Evolutionary conservation across 2,329 filamentous ascomycete genomes (phyloP).

Genomic region (Coniochaeta sp.): DNA sequence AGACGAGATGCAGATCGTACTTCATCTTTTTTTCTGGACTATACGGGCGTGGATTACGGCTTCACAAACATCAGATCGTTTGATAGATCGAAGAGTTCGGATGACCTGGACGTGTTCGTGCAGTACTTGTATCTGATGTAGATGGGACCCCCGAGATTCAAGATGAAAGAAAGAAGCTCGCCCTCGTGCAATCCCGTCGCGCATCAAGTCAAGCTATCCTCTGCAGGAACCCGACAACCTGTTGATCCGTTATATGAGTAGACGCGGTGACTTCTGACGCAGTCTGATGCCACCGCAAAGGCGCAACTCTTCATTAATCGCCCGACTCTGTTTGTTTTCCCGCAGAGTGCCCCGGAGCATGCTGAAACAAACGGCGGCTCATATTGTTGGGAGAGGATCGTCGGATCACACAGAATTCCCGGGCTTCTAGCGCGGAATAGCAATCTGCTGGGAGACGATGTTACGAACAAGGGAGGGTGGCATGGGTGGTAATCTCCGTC

Average conservation of each 20-base stretch:
- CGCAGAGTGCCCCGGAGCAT: background rate
- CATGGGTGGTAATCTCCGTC: background rate
- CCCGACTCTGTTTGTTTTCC: background rate
- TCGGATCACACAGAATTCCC: background rate
- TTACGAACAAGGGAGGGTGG: background rate
- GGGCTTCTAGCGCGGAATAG: background rate
- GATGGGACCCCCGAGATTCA: too few species aligned
- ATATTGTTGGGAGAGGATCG: background rate
- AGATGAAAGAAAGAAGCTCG: too few species aligned
- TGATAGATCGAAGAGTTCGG: background rate
- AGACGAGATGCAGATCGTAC: background rate
- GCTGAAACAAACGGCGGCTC: background rate
- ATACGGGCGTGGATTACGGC: background rate
- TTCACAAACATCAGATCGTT: background rate
- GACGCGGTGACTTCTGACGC: too few species aligned
- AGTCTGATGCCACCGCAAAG: too few species aligned
- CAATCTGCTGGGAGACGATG: background rate
- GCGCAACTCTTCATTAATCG: too few species aligned
- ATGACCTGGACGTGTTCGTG: background rate
- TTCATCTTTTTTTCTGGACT: background rate
- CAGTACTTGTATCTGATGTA: background rate
- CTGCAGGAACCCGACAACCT: too few species aligned
- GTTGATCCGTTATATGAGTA: too few species aligned
- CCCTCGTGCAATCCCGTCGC: too few species aligned
- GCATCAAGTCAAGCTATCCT: too few species aligned